Evolutionary conservation across 805 yeast species (phyloP).

Genomic region (Candida mattraensis): DNA sequence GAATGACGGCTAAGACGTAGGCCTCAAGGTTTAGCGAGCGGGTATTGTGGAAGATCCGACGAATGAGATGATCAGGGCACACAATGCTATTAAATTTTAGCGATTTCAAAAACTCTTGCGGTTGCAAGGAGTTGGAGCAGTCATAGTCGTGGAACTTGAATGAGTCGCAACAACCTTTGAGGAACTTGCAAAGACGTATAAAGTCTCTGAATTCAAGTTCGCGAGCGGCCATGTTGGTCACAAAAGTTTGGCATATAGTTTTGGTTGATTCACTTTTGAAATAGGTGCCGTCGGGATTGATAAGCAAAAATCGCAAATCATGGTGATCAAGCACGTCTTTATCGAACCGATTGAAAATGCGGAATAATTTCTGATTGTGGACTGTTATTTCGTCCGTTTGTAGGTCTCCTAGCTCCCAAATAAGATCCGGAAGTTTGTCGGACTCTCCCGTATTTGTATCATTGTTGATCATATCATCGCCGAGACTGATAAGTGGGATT

Average conservation of each 20-base stretch:
- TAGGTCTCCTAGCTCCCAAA: conserved; percentile 14
- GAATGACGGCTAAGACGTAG: conserved; percentile 29
- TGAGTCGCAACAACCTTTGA: conserved; percentile 33
- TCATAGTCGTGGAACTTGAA: conserved; percentile 32
- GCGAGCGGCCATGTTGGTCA: conserved; percentile 6
- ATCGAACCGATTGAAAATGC: conserved; percentile 19
- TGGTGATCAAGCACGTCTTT: conserved; percentile 16
- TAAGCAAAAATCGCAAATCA: conserved; percentile 18
- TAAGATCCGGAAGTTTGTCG: conserved; percentile 12
- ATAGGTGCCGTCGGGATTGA: conserved; percentile 25
- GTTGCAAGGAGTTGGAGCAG: conserved; percentile 25
- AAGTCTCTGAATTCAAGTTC: conserved; percentile 30
- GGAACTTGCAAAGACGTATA: conserved; percentile 28
- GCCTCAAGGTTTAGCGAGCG: conserved; percentile 27
- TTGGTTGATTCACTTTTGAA: conserved; percentile 22
- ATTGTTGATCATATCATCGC: conserved; percentile 7
- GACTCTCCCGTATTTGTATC: conserved; percentile 1
- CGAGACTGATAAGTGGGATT: conserved; percentile 20
- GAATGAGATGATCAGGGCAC: conserved; percentile 25
- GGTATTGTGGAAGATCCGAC: conserved; percentile 21
- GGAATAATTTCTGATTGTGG: conserved; percentile 22
- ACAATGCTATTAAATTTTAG: conserved; percentile 24
- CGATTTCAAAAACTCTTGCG: conserved; percentile 30
- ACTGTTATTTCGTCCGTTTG: conserved; percentile 21
- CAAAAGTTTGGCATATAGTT: conserved; percentile 23